Evolutionary conservation across 257 asterid species (phyloP), one percentile per base, ranked within the genome.

Genomic region (Nicotiana undulata): DNA sequence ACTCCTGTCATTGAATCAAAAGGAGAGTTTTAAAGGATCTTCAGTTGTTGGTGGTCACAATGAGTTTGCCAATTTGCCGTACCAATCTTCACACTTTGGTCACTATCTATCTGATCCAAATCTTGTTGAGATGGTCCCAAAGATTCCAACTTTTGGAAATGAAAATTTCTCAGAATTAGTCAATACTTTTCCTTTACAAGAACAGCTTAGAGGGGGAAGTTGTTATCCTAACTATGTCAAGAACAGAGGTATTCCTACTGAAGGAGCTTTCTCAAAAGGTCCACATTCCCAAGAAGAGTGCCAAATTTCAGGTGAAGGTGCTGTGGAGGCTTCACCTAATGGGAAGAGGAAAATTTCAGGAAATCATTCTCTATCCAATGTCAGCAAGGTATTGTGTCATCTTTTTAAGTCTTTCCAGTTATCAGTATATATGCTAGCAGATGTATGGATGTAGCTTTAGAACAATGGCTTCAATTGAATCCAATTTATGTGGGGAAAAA

Each of bases 281-380:
- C 59, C 31, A 80, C 10, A 37, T 26, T 75, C 79, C 37, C 90
- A 85, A 56, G 90, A 88, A 22, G 86, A 83, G 52, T 79, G 88
- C 77, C 92, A 56, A 75, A 82, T 77, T 83, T 84, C 89, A 1
- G 92, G 85, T 40, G 85, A 85, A 60, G 86, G 86, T 67, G 76
- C 80, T 61, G 82, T 87, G 29, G 90, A 85, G 37, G 77, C 77
- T 84, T 88, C 92, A 53, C 88, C 90, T 26, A 84, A 83, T 87
- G 92, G 91, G 37, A 94, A 86, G 87, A 90, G 91, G 88, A 94
- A 90, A 86, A 90, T 95, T 52, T 81, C 89, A 44, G 88, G 82
- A 34, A 68, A 80, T 51, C 82, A 79, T 55, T 82, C 88, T 84
- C 85, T 82, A 63, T 79, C 82, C 56, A 72, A 79, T 75, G 77